phyloP scores from a whole-genome alignment of 2,329 filamentous ascomycete genomes.

The Capronia coronata region DNA sequence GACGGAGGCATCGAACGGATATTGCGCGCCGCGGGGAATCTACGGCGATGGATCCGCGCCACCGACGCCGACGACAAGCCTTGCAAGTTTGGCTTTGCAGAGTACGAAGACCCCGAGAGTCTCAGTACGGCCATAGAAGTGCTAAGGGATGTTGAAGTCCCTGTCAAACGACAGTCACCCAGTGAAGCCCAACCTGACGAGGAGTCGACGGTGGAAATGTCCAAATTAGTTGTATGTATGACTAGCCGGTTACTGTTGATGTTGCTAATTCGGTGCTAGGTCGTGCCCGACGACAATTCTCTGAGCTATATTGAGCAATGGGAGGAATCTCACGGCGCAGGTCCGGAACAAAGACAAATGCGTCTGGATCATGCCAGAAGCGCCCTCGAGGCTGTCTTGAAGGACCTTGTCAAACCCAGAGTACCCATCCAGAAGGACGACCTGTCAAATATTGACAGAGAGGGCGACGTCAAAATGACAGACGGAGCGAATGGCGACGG shows the following conservation, averaged over 20 bases:
- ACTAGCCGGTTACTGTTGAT: not conserved
- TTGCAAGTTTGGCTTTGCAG: slow-evolving; percentile 86
- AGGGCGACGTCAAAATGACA: slow-evolving; percentile 62
- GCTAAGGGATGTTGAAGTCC: slow-evolving; percentile 73
- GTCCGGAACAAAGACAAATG: slow-evolving; percentile 56
- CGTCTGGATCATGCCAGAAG: slow-evolving; percentile 63
- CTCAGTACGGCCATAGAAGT: slow-evolving; percentile 79
- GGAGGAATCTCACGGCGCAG: slow-evolving; percentile 59
- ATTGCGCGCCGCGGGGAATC: slow-evolving; percentile 65
- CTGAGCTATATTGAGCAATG: slow-evolving; percentile 80
- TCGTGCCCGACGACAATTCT: slow-evolving; percentile 74
- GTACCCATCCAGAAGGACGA: slow-evolving; percentile 41
- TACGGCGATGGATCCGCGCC: slow-evolving; percentile 79
- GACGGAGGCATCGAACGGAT: slow-evolving; percentile 76
- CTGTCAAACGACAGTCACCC: slow-evolving; percentile 63
- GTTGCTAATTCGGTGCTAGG: slow-evolving; percentile 32
- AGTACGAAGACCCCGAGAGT: slow-evolving; percentile 87
- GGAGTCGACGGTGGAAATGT: slow-evolving; percentile 46
- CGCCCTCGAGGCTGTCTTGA: slow-evolving; percentile 61
- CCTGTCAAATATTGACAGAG: slow-evolving; percentile 49
- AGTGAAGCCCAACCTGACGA: slow-evolving; percentile 35
- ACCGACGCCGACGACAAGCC: slow-evolving; percentile 73
- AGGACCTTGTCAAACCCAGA: slow-evolving; percentile 64
- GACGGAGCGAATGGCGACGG: slow-evolving; percentile 47
- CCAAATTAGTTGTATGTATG: slow-evolving; percentile 55